Evolutionary conservation across 208 protist genomes (phyloP), one percentile per base, ranked within the genome.

Genomic region (Leishmania gerbilli): DNA sequence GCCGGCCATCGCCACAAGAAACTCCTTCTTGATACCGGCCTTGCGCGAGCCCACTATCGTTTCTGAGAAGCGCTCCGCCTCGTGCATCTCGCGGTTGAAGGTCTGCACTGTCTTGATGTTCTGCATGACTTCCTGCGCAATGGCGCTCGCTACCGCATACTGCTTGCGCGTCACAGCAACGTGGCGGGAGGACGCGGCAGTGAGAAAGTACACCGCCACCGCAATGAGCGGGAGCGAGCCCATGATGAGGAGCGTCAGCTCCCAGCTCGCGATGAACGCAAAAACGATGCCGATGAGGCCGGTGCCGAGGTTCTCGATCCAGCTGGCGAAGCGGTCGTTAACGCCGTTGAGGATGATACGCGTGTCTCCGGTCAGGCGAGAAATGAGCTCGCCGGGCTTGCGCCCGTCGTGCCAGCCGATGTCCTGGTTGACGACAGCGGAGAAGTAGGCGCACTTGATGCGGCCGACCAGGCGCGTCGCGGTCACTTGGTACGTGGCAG

Each of bases 51-150:
- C 42, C 11, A 89, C 64, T 27, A 97, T 84, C 24, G 91, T 89
- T 3, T 80, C 74, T 53, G 77, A 76, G 82, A 97, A 98, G 24
- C 93, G 89, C 5, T 87, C 84, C 49, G 81, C 81, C 79, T 95
- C 93, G 56, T 88, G 80, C 31, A 84, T 79, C 72, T 97, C 90
- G n/a, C 84, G 75, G 58, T 88, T 89, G 78, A 98, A 98, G 37
- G 80, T 85, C 75, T 94, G 90, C 53, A 98, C 95, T 0, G 93
- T 98, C 45, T 90, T 87, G 77, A 97, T 91, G 74, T 92, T 94
- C 51, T 92, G 83, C 79, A 98, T 94, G 71, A 94, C 92, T 74
- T 98, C 93, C 37, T 93, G 93, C n/a, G 95, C 94, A 53, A 98
- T 90, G 53, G 90, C 87, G 37, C 93, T 93, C 0, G 95, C 95